Evolutionary conservation across 768 basidiomycete species (phyloP), one percentile per base, ranked within the genome.

Genomic region (Lenzites betulinus): DNA sequence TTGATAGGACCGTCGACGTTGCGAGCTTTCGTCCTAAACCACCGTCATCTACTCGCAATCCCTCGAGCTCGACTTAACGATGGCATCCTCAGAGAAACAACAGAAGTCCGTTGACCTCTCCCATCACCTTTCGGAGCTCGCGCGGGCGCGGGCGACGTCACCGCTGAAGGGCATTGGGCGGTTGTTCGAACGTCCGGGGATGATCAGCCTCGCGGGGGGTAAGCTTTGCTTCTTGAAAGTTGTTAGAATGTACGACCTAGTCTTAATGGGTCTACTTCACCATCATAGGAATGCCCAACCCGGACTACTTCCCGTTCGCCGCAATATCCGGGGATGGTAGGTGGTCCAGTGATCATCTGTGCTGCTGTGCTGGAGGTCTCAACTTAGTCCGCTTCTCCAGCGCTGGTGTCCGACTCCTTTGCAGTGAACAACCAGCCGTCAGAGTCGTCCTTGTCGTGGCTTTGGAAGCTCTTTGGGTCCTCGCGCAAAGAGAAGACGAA

Each of bases 121-220:
- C 22, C 87, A 90, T 68, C 91, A 92, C 70, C 73, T 92, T 28
- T 89, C 86, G n/a, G 68, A 73, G 3, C 38, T 86, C 20, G 72
- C 87, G 3, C 78, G 76, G 55, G 76, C 79, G 28, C 77, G 89
- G 44, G 51, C 66, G 28, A 60, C 74, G 2, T 87, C 83, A 41
- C 86, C 89, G 0, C 75, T 93, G 56, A 93, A 93, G 71, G 81
- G 79, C 42, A 91, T 56, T 28, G 81, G 83, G 67, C 84, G 83
- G 71, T 89, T 88, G 71, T 75, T 79, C 60, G 75, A 74, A 2
- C 75, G 75, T 41, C 81, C 83, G 18, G 85, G 83, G 11, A 61
- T 85, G 8, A 81, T 90, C 51, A 74, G 71, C 51, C 75, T 93
- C 62, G 88, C 88, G n/a, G 90, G 90, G 67, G 90, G 90, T 85